Percentiles rank a stretch among this genome's conserved stretches.
These are phyloP conservation scores for Crithidia bombi DNA, from an alignment of 208 protist genomes.

Conservation along the genomic window DNA sequence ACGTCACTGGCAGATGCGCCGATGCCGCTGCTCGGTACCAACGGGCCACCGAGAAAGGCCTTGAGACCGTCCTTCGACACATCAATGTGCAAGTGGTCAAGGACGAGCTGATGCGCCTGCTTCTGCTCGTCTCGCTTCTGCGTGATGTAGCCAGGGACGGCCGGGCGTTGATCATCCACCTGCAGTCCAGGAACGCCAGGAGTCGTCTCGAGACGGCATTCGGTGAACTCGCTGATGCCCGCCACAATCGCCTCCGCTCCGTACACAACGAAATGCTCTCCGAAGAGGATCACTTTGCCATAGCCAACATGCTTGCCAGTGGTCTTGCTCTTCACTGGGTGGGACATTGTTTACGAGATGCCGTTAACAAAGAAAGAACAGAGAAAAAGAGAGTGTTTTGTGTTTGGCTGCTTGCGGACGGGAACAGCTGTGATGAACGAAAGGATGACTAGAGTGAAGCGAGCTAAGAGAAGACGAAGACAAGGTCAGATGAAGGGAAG, in stretches of 20 bases:
- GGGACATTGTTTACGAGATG: constrained; percentile 38
- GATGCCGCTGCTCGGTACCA: constrained; percentile 84
- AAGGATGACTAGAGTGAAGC: background rate
- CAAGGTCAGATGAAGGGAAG: too few species aligned
- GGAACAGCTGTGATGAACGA: background rate
- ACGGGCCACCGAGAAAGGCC: constrained; percentile 61
- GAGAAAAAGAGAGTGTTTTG: constrained; percentile 4
- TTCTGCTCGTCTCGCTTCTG: constrained; percentile 81
- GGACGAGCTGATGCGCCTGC: constrained; percentile 72
- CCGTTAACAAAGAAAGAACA: constrained; percentile 17
- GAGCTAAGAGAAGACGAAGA: too few species aligned
- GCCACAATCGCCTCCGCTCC: constrained; percentile 81
- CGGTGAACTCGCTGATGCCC: constrained; percentile 81
- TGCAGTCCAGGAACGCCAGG: constrained; percentile 45
- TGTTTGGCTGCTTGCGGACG: too few species aligned
- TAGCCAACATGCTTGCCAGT: constrained; percentile 65
- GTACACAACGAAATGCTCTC: constrained; percentile 94
- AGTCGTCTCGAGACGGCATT: constrained; percentile 55
- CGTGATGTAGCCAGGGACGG: constrained; percentile 77
- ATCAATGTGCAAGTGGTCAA: constrained; percentile 79
- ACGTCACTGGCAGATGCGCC: constrained; percentile 84
- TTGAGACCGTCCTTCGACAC: constrained; percentile 60
- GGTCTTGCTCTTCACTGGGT: constrained; percentile 46
- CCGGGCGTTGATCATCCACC: constrained; percentile 78
- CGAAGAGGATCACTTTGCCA: constrained; percentile 94